phyloP scores from a whole-genome alignment of 2,329 filamentous ascomycete species.

The Bipolaris bicolor region DNA sequence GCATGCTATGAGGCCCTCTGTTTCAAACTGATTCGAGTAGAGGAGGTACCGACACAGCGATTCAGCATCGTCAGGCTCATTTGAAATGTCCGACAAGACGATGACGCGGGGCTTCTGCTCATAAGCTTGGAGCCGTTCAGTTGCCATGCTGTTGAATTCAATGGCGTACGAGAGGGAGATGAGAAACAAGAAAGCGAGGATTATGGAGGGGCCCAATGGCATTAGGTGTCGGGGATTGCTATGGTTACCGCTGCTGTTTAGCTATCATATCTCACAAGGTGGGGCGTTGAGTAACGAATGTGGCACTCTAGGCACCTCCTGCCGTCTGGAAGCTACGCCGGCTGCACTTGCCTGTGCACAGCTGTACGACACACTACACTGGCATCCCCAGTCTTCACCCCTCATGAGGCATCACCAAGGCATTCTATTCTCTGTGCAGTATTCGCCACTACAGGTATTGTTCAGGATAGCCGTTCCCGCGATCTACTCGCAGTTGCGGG shows the following conservation, averaged over 20 bases:
- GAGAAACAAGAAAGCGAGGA: background rate
- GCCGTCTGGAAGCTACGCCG: slow-evolving; percentile 19
- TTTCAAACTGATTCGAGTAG: slow-evolving; percentile 49
- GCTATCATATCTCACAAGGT: slow-evolving; percentile 22
- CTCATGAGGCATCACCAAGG: background rate
- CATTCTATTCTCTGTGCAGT: background rate
- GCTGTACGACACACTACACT: background rate
- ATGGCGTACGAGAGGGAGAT: background rate
- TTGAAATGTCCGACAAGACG: slow-evolving; percentile 50
- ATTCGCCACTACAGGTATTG: background rate
- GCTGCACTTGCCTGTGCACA: slow-evolving; percentile 19
- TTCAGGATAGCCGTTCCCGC: slow-evolving; percentile 4
- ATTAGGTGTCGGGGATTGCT: slow-evolving; percentile 12
- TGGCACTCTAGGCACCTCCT: slow-evolving; percentile 25
- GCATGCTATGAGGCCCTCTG: slow-evolving; percentile 48
- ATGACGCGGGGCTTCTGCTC: slow-evolving; percentile 49
- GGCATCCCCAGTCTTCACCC: background rate
- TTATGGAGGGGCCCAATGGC: slow-evolving; percentile 8
- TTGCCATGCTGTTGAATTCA: slow-evolving; percentile 28
- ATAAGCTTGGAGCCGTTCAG: slow-evolving; percentile 35
- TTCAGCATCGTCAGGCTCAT: slow-evolving; percentile 50
- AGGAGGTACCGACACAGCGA: slow-evolving; percentile 48
- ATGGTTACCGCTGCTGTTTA: slow-evolving; percentile 27
- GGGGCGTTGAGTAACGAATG: slow-evolving; percentile 23
- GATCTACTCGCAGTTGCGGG: background rate